phyloP scores from a whole-genome alignment of 148 eudicot species.

The Chenopodium berlandieri region DNA sequence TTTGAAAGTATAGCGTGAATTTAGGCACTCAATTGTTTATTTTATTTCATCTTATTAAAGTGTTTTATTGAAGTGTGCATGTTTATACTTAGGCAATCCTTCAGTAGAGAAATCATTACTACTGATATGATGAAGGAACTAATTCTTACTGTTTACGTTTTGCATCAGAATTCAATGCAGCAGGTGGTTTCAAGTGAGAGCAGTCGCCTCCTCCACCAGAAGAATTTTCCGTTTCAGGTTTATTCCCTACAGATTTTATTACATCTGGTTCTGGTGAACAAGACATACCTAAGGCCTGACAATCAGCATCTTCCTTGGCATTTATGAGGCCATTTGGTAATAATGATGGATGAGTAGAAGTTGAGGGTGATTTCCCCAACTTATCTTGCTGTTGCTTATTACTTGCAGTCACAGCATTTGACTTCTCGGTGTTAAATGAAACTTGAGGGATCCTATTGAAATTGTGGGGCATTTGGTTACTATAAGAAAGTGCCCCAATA shows the following conservation, averaged over 20 bases:
- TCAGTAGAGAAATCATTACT: neutral
- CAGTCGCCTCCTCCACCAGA: slow-evolving; percentile 33
- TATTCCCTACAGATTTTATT: slow-evolving; percentile 13
- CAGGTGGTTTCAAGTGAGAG: slow-evolving; percentile 37
- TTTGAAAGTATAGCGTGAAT: too few species aligned
- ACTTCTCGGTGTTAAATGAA: slow-evolving; percentile 16
- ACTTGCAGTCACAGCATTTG: slow-evolving; percentile 12
- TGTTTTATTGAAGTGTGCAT: neutral
- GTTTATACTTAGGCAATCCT: neutral
- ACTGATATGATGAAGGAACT: neutral
- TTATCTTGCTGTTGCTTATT: slow-evolving; percentile 14
- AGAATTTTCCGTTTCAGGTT: slow-evolving; percentile 36
- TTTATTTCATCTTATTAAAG: neutral
- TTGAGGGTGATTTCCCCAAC: slow-evolving; percentile 19
- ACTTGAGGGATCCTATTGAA: slow-evolving; percentile 20
- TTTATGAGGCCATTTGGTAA: slow-evolving; percentile 19
- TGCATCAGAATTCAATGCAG: slow-evolving; percentile 49
- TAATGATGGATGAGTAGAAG: slow-evolving; percentile 7
- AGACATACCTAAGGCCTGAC: slow-evolving; percentile 27
- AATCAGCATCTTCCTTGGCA: slow-evolving; percentile 26
- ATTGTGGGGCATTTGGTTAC: slow-evolving; percentile 29
- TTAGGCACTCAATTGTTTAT: neutral
- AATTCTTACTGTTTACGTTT: slow-evolving; percentile 73
- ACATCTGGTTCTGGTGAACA: slow-evolving; percentile 32
- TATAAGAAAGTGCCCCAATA: slow-evolving; percentile 20